These are phyloP conservation scores for Straminergon stramineum DNA, from an alignment of 225 moss, liverwort and hornwort species.

Conservation along the genomic window DNA sequence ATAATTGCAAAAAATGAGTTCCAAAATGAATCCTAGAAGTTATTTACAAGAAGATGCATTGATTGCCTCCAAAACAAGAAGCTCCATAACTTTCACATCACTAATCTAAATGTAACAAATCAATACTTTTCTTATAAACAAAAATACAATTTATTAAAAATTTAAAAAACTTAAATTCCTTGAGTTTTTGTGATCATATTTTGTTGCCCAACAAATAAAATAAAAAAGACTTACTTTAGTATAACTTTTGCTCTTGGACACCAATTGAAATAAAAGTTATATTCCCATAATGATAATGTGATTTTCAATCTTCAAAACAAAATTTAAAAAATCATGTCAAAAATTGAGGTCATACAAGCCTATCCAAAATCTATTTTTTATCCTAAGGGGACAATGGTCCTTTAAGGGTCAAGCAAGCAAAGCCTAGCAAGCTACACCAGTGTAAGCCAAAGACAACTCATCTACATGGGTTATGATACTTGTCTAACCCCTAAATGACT, in stretches of 20 bases:
- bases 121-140: not conserved
- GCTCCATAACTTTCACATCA: not conserved
- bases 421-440: not conserved
- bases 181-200: not conserved
- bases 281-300: not conserved
- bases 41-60: not conserved
- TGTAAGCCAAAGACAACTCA: not conserved
- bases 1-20: not conserved
- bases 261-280: not conserved
- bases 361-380: not conserved
- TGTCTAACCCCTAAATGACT: too few relatives aligned
- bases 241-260: rapidly evolving
- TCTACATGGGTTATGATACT: not conserved
- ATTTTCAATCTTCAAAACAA: not conserved
- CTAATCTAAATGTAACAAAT: not conserved
- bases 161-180: too few relatives aligned
- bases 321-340: too few relatives aligned
- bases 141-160: too few relatives aligned
- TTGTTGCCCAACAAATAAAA: not conserved
- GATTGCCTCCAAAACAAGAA: not conserved
- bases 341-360: not conserved
- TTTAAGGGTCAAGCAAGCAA: not conserved
- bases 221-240: rapidly evolving
- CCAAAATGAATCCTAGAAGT: not conserved
- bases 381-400: not conserved